phyloP scores from a whole-genome alignment of 2,329 filamentous ascomycete species.

The Penicillium sclerotigenum region DNA sequence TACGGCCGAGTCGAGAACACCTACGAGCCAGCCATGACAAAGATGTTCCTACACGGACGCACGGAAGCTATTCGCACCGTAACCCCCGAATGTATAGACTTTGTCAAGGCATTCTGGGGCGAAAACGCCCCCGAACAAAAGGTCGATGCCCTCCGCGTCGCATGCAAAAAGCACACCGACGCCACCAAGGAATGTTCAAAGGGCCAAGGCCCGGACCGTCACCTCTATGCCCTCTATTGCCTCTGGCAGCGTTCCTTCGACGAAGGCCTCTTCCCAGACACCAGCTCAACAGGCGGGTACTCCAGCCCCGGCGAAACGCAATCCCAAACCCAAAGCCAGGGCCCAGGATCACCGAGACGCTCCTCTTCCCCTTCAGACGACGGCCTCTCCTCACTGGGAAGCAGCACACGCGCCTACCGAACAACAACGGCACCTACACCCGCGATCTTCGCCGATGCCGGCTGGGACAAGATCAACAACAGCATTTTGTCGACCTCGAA shows the following conservation, averaged over 20 bases:
- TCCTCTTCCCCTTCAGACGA: slow-evolving; percentile 36
- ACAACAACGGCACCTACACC: slow-evolving; percentile 53
- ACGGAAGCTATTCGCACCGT: slow-evolving; percentile 91
- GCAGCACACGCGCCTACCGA: slow-evolving; percentile 56
- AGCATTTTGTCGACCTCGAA: slow-evolving; percentile 97
- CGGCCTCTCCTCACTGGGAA: slow-evolving; percentile 37
- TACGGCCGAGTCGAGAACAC: slow-evolving; percentile 93
- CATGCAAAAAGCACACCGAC: slow-evolving; percentile 76
- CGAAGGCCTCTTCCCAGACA: slow-evolving; percentile 55
- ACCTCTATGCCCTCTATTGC: slow-evolving; percentile 89
- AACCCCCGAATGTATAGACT: slow-evolving; percentile 77
- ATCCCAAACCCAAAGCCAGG: slow-evolving; percentile 1
- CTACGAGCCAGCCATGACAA: slow-evolving; percentile 98
- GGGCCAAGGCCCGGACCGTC: slow-evolving; percentile 85
- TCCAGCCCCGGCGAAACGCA: slow-evolving; percentile 53
- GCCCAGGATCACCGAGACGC: slow-evolving; percentile 27
- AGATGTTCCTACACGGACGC: slow-evolving; percentile 84
- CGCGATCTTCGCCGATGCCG: slow-evolving; percentile 76
- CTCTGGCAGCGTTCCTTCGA: slow-evolving; percentile 91
- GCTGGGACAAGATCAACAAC: slow-evolving; percentile 93
- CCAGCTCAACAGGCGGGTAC: slow-evolving; percentile 61
- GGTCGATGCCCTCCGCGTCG: slow-evolving; percentile 77
- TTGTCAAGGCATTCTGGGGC: slow-evolving; percentile 91
- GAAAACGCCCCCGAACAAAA: slow-evolving; percentile 81
- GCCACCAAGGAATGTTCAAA: slow-evolving; percentile 83